Evolutionary conservation across 768 basidiomycete genomes (phyloP), one percentile per base, ranked within the genome.

Genomic region (Naganishia randhawae): DNA sequence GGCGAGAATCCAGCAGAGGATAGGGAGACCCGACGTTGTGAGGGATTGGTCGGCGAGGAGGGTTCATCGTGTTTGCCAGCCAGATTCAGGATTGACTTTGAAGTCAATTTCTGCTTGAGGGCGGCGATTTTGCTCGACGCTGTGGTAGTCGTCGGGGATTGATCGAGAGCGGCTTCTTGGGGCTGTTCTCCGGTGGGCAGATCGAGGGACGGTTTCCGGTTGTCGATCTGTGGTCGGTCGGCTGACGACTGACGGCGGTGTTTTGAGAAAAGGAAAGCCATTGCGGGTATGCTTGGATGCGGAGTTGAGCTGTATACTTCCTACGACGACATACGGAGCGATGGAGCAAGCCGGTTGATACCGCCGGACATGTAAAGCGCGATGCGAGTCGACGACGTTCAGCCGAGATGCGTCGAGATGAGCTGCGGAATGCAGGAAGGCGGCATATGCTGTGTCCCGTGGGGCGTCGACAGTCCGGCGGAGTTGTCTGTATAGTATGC

Each of bases 261-360:
- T 41, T 61, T 61, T 14, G 57, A 61, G 25, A 61, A 61, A 16
- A 61, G 37, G 33, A 61, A 61, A 13, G 57, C 57, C 57, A 61
- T 61, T 16, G 33, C 41, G 39, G 35, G 57, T 55, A 39, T 37
- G 22, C 27, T 2, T 61, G 10, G 7, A 41, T 29, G 37, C 22
- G 33, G 27, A 6, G 7, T 11, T 33, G 32, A 14, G 17, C n/a
- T 48, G 19, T 3, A 48, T 6, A 13, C 19, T 5, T 17, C 13
- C n/a, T 48, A 48, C 45, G n/a, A n/a, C 45, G n/a, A 48, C 51
- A 33, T 52, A 29, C 31, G 54, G 35, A 0, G 19, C 29, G 32
- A 32, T n/a, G n/a, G 33, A 19, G 31, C n/a, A 27, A 11, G 31
- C 6, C 19, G 54, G 33, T 22, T 37, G 54, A 35, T 33, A 33